phyloP scores from a whole-genome alignment of 1,139 yeast species.

The Spencermartinsiella ligniputridi region DNA sequence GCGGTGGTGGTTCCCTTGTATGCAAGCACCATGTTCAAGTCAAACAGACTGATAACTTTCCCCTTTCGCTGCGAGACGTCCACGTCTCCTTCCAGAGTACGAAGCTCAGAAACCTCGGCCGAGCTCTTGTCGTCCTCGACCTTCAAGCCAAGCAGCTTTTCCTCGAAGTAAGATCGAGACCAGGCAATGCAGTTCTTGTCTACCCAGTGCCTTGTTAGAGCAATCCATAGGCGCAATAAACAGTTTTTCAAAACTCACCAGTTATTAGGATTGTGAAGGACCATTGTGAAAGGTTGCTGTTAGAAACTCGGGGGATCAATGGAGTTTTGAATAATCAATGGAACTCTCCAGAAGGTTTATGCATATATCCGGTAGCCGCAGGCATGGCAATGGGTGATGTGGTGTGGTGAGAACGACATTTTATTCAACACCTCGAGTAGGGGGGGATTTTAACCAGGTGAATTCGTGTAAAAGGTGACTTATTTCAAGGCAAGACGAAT shows the following conservation, averaged over 20 bases:
- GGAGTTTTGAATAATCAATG: neutral
- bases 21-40: slow-evolving; percentile 62
- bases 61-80: slow-evolving; percentile 97
- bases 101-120: slow-evolving; percentile 49
- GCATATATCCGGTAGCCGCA: too few relatives aligned
- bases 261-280: slow-evolving; percentile 69
- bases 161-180: slow-evolving; percentile 73
- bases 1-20: slow-evolving; percentile 47
- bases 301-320: neutral
- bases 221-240: neutral
- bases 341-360: slow-evolving; percentile 2
- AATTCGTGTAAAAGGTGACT: too few relatives aligned
- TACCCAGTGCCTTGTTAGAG: slow-evolving; percentile 77
- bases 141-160: slow-evolving; percentile 49
- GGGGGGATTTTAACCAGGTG: too few relatives aligned
- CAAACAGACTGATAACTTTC: slow-evolving; percentile 87
- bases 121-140: slow-evolving; percentile 38
- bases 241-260: slow-evolving; percentile 35
- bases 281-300: slow-evolving; percentile 54
- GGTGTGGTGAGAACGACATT: too few relatives aligned
- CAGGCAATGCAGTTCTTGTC: slow-evolving; percentile 94
- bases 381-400: too few relatives aligned
- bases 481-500: too few relatives aligned
- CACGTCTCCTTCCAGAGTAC: slow-evolving; percentile 87
- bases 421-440: too few relatives aligned